A percentile compares a stretch with the other conserved stretches of the same genome.
Conservation (phyloP, 179 eudicot species). For the Silene noctiflora region DNA sequence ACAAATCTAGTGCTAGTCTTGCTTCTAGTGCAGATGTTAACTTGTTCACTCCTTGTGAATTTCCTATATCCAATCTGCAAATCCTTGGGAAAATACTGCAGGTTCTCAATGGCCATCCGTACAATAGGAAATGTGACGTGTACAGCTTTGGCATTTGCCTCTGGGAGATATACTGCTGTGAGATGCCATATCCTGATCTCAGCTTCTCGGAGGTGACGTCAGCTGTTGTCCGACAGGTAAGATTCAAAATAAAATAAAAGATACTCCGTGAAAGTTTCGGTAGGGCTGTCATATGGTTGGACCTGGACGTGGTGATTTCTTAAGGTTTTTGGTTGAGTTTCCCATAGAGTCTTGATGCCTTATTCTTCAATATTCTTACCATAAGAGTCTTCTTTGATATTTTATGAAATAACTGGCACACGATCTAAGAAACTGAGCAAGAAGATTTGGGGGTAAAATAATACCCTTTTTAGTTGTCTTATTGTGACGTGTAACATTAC, state of each 20-base stretch:
- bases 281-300: neutral
- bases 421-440: neutral
- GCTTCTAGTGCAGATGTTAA: neutral
- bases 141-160: slow-evolving; percentile 47
- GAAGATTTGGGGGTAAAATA: neutral
- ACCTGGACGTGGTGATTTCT: neutral
- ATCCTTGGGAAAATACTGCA: slow-evolving; percentile 12
- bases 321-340: neutral
- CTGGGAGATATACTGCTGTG: slow-evolving; percentile 54
- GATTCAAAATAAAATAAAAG: neutral
- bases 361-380: neutral
- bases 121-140: slow-evolving; percentile 45
- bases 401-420: neutral
- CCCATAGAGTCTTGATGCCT: too few relatives aligned
- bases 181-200: slow-evolving; percentile 46
- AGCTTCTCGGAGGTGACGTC: slow-evolving; percentile 49
- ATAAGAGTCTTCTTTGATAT: too few relatives aligned
- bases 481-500: too few relatives aligned
- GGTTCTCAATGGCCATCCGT: slow-evolving; percentile 45
- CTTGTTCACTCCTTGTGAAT: neutral
- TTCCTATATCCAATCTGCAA: neutral
- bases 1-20: neutral
- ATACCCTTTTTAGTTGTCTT: neutral
- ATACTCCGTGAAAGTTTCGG: neutral
- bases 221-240: slow-evolving; percentile 51